phyloP scores from a whole-genome alignment of 2,329 filamentous ascomycete genomes.

The Sporothrix protearum region DNA sequence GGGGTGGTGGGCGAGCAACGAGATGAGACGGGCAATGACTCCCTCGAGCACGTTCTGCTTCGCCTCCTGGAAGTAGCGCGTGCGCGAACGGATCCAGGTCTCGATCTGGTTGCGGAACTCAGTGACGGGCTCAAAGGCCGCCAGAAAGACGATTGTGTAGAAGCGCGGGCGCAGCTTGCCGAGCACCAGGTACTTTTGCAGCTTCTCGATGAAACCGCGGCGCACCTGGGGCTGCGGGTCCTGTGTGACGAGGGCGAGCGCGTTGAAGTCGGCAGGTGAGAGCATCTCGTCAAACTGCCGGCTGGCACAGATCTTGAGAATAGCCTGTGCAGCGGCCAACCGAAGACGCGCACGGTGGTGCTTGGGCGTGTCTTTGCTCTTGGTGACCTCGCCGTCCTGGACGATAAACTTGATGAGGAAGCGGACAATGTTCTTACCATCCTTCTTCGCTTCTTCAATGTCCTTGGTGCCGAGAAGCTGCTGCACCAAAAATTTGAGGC shows the following conservation, averaged over 20 bases:
- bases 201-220: slow-evolving; percentile 71
- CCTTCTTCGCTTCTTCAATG: slow-evolving; percentile 51
- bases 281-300: slow-evolving; percentile 74
- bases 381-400: slow-evolving; percentile 54
- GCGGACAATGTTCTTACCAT: slow-evolving; percentile 58
- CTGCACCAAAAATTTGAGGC: slow-evolving; percentile 83
- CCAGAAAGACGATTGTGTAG: slow-evolving; percentile 84
- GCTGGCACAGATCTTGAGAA: slow-evolving; percentile 77
- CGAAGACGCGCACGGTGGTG: slow-evolving; percentile 78
- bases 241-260: slow-evolving; percentile 75
- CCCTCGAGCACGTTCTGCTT: slow-evolving; percentile 71
- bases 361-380: slow-evolving; percentile 65
- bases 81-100: slow-evolving; percentile 85
- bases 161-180: slow-evolving; percentile 69
- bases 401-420: slow-evolving; percentile 73
- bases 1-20: slow-evolving; percentile 87
- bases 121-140: slow-evolving; percentile 80
- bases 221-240: slow-evolving; percentile 72
- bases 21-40: slow-evolving; percentile 76
- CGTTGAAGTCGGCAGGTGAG: slow-evolving; percentile 71
- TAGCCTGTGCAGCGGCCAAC: slow-evolving; percentile 72
- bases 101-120: slow-evolving; percentile 70
- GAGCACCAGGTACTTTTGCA: slow-evolving; percentile 86
- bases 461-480: slow-evolving; percentile 63
- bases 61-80: slow-evolving; percentile 58